These are phyloP conservation scores for Pneumocystis carinii DNA, from an alignment of 1,139 yeast species.

Conservation along the genomic window DNA sequence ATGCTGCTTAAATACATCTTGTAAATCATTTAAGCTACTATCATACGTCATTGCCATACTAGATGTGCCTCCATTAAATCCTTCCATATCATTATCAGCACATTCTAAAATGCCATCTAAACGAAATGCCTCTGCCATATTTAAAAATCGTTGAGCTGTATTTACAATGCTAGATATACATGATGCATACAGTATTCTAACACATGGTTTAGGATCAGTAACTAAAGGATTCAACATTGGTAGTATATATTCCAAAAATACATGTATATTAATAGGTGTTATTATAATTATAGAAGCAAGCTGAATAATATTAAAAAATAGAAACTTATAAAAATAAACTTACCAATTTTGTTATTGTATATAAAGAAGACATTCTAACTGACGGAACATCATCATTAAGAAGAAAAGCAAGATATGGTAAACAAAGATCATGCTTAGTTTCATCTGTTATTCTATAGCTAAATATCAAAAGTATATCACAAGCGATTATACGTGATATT, in stretches of 20 bases:
- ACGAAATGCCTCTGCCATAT: conserved; percentile 46
- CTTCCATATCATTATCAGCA: conserved; percentile 31
- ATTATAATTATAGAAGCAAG: conserved; percentile 37
- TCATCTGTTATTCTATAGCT: conserved; percentile 71
- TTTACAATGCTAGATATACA: conserved; percentile 57
- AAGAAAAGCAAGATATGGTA: conserved; percentile 58
- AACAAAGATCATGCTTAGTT: conserved; percentile 65
- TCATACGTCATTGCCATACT: conserved; percentile 24
- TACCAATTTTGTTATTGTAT: conserved; percentile 37
- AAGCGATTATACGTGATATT: conserved; percentile 48
- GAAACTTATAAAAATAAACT: conserved; percentile 5
- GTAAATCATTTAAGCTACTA: conserved; percentile 20
- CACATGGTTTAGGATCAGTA: conserved; percentile 30
- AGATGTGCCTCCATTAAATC: conserved; percentile 21
- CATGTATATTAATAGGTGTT: conserved; percentile 57
- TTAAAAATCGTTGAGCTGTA: conserved; percentile 48
- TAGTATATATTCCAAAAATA: conserved; percentile 67
- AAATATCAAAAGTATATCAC: conserved; percentile 61
- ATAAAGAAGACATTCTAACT: conserved; percentile 38
- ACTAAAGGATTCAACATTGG: conserved; percentile 45
- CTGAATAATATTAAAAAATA: conserved; percentile 22
- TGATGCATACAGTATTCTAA: conserved; percentile 54
- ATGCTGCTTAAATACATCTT: conserved; percentile 45
- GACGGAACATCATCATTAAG: conserved; percentile 39
- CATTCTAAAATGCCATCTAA: conserved; percentile 28